Conservation (phyloP, 1,284 basidiomycete species). For the Rhodotorula mucilaginosa region DNA sequence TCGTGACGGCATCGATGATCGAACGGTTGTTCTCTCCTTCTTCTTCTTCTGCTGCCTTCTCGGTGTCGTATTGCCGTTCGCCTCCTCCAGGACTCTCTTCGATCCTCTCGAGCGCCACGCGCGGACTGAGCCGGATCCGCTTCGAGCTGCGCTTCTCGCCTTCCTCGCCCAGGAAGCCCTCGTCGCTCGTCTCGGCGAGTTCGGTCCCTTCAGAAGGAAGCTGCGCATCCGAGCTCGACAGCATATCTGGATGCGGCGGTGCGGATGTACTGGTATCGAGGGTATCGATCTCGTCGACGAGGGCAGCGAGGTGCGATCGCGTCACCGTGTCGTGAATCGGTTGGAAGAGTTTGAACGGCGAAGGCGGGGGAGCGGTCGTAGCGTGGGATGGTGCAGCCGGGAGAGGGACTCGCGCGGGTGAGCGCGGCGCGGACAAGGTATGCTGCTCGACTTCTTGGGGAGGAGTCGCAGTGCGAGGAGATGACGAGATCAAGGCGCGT, state of each 20-base stretch:
- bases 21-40: conserved; percentile 1
- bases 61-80: conserved; percentile 65
- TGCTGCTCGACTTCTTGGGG: not conserved
- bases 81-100: conserved; percentile 62
- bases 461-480: not conserved
- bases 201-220: not conserved
- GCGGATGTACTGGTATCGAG: conserved; percentile 6
- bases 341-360: conserved; percentile 71
- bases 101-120: not conserved
- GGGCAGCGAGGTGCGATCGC: conserved; percentile 80
- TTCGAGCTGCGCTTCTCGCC: conserved; percentile 67
- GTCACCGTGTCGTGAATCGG: conserved; percentile 92
- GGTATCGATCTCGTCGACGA: conserved; percentile 65
- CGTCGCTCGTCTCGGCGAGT: conserved; percentile 56
- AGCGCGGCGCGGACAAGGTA: not conserved
- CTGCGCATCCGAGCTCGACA: not conserved
- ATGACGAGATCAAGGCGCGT: not conserved
- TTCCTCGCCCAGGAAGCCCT: conserved; percentile 63
- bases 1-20: not conserved
- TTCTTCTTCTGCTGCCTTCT: not conserved
- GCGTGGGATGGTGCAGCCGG: not conserved
- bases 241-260: not conserved
- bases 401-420: conserved; percentile 10
- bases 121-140: conserved; percentile 64
- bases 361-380: not conserved